A percentile compares a stretch with the other conserved stretches of the same genome.
These are phyloP conservation scores for Biscogniauxia mediterranea DNA, from an alignment of 2,329 filamentous ascomycete genomes.

Conservation along the genomic window DNA sequence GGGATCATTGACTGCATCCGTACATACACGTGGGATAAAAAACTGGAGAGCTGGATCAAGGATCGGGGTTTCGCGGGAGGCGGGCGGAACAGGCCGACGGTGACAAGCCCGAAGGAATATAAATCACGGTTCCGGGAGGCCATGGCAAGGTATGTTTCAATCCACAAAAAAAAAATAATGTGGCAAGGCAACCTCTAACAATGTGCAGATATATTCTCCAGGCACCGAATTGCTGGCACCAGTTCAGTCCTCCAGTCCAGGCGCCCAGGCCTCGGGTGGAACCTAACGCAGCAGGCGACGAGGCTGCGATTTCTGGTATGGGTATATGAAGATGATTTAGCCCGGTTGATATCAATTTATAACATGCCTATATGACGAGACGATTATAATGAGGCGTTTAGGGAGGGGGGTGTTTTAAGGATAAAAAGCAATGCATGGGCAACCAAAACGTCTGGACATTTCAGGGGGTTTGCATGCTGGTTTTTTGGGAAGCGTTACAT, in stretches of 20 bases:
- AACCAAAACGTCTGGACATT: constrained; percentile 1
- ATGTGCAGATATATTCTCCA: constrained; percentile 64
- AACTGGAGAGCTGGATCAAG: constrained; percentile 99
- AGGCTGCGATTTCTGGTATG: constrained; percentile 11
- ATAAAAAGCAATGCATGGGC: neutral
- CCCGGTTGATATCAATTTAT: neutral
- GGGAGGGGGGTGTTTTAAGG: neutral
- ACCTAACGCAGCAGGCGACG: constrained; percentile 19
- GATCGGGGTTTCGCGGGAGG: constrained; percentile 81
- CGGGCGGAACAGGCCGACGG: constrained; percentile 81
- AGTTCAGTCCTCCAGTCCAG: constrained; percentile 48
- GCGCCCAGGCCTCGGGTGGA: constrained; percentile 26
- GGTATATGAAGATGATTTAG: neutral
- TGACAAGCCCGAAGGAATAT: constrained; percentile 96
- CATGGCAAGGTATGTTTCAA: constrained; percentile 72
- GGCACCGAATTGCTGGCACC: constrained; percentile 74
- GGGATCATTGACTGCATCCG: constrained; percentile 98
- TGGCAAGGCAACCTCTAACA: constrained; percentile 13
- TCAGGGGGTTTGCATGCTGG: neutral
- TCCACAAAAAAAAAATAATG: neutral
- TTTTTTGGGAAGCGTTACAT: neutral
- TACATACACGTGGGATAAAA: constrained; percentile 99
- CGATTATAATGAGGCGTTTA: neutral
- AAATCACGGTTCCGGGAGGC: constrained; percentile 93
- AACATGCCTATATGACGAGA: constrained; percentile 1